These are phyloP conservation scores for Auriculariales sp. DNA, from an alignment of 768 basidiomycete species.

Conservation along the genomic window DNA sequence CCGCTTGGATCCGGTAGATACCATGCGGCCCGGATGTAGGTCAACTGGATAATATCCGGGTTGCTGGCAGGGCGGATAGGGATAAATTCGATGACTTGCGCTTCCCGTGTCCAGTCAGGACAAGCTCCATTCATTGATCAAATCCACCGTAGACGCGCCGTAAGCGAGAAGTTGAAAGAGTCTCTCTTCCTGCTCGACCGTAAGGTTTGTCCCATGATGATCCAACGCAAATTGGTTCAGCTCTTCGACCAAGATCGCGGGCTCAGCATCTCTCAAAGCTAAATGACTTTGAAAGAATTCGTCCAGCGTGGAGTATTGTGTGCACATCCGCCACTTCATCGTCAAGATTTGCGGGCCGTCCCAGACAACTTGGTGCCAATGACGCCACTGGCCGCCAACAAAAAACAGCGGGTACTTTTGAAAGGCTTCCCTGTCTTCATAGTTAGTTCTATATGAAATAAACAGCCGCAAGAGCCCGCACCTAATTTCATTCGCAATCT, in stretches of 20 bases:
- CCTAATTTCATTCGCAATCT: slow-evolving; percentile 10
- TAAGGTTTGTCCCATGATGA: background rate
- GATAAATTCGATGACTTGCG: background rate
- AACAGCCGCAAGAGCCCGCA: slow-evolving; percentile 1
- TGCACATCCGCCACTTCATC: slow-evolving; percentile 8
- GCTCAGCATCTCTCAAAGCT: slow-evolving; percentile 5
- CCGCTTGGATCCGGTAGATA: background rate
- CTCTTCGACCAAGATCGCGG: slow-evolving; percentile 10
- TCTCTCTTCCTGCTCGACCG: background rate
- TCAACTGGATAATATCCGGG: background rate
- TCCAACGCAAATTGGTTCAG: background rate
- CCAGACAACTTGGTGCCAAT: slow-evolving; percentile 7
- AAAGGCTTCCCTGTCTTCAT: slow-evolving; percentile 2
- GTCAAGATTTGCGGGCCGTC: slow-evolving; percentile 10
- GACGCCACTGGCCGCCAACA: background rate
- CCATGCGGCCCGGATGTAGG: background rate
- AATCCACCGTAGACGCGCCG: background rate
- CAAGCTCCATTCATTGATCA: background rate
- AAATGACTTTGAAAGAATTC: slow-evolving; percentile 10
- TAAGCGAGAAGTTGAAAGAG: background rate
- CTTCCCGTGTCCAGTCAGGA: background rate
- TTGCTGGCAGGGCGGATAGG: background rate
- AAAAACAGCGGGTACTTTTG: background rate
- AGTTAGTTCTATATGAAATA: slow-evolving; percentile 9
- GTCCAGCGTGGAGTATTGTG: slow-evolving; percentile 5